phyloP scores from a whole-genome alignment of 1,284 basidiomycete genomes.

The Bjerkandera adusta region DNA sequence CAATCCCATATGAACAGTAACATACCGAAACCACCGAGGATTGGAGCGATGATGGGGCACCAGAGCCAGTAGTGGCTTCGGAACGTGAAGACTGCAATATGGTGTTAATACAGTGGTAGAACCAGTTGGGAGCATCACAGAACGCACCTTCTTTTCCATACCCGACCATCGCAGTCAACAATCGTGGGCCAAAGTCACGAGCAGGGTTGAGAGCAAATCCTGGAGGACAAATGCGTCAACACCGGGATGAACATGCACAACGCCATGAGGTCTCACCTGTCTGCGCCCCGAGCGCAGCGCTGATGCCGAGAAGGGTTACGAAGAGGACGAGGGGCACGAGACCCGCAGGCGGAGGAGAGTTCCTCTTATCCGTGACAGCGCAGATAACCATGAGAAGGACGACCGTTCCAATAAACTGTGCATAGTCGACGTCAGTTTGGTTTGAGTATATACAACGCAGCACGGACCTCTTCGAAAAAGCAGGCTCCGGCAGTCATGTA shows the following conservation, averaged over 20 bases:
- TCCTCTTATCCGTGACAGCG: constrained; percentile 42
- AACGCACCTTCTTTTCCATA: constrained; percentile 10
- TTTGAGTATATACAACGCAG: not conserved
- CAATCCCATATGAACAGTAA: not conserved
- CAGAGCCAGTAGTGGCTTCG: constrained; percentile 74
- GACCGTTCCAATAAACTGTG: constrained; percentile 52
- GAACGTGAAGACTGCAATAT: constrained; percentile 39
- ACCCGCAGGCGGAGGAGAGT: constrained; percentile 44
- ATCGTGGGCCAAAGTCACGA: constrained; percentile 19
- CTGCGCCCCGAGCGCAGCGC: constrained; percentile 52
- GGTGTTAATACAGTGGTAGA: not conserved
- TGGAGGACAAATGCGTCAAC: not conserved
- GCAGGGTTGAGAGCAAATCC: constrained; percentile 21
- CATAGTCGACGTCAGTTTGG: not conserved
- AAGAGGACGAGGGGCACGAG: constrained; percentile 55
- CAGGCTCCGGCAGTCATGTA: constrained; percentile 57
- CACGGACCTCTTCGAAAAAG: constrained; percentile 53
- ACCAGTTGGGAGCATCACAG: no score
- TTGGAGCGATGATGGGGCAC: constrained; percentile 62
- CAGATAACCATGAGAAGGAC: constrained; percentile 50
- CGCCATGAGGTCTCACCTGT: constrained; percentile 36
- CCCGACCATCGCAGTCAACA: constrained; percentile 20
- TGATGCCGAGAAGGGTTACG: constrained; percentile 54
- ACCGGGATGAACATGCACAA: no score
- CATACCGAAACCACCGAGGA: constrained; percentile 48